A percentile compares a stretch with the other conserved stretches of the same genome.
phyloP scores from a whole-genome alignment of 768 basidiomycete genomes.

The Lentinus brumalis region DNA sequence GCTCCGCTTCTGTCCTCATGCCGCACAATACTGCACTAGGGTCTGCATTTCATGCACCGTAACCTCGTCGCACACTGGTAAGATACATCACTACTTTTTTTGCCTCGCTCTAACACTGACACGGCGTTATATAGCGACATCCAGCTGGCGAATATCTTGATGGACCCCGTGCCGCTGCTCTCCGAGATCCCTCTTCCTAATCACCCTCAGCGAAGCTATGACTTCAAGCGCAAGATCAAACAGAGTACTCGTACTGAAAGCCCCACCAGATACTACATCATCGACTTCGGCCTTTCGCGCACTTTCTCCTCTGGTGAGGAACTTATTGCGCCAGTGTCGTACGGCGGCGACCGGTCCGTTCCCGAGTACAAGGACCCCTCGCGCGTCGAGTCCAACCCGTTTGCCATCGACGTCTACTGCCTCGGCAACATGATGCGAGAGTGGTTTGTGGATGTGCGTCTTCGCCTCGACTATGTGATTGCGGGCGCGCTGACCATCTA shows the following conservation, averaged over 20 bases:
- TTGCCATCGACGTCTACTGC: conserved; percentile 19
- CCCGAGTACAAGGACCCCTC: conserved; percentile 36
- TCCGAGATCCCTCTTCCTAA: too few relatives aligned
- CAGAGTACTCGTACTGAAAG: conserved; percentile 32
- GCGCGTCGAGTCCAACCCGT: neutral
- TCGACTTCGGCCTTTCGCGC: conserved; percentile 19
- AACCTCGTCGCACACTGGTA: too few relatives aligned
- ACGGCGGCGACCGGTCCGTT: conserved; percentile 20
- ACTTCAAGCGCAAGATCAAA: conserved; percentile 20
- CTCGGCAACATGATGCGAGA: conserved; percentile 19
- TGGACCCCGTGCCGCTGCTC: too few relatives aligned
- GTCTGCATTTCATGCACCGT: too few relatives aligned
- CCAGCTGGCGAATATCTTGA: too few relatives aligned
- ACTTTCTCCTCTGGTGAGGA: conserved; percentile 9
- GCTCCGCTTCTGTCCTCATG: too few relatives aligned
- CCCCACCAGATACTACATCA: conserved; percentile 31
- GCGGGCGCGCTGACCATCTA: neutral
- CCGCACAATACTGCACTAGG: too few relatives aligned
- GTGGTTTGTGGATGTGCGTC: neutral
- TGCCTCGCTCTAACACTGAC: too few relatives aligned
- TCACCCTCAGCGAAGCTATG: neutral
- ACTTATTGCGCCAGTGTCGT: neutral
- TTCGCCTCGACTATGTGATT: neutral
- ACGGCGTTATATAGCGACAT: too few relatives aligned
- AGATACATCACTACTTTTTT: too few relatives aligned